Base-by-base conservation (phyloP, 2,329 filamentous ascomycete species). In the Sporothrix brunneoviolacea region DNA sequence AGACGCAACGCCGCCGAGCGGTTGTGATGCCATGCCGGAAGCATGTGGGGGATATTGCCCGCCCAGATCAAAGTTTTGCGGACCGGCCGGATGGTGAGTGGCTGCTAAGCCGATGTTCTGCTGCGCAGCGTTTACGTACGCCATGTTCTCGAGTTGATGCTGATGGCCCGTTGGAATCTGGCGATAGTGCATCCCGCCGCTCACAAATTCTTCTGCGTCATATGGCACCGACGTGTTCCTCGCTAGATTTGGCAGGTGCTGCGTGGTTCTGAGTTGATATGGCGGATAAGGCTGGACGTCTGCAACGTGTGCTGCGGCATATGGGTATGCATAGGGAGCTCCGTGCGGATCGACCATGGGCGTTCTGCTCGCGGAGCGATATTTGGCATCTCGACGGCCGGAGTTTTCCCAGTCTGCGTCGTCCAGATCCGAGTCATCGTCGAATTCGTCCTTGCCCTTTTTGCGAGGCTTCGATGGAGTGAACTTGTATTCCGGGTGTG, bases 401-500 rank as follows among this genome's bases (percentile, higher is more conserved):
- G 60, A 64, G 10, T 57, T 57, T 15, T 65, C 63, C 65, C 71
- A 73, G 38, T 74, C 68, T 42, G 67, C 71, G 44, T 54, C 54
- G 7, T 55, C 58, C 0, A 72, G 63, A 32, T 74, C 73, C 12
- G 70, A 73, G 5, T 68, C 64, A 27, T 69, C 71, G 13, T 65
- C 67, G 28, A 68, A 65, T 24, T 70, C 66, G 39, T 68, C 67
- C 4, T 61, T 60, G 4, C 51, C 58, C 41, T 58, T 67, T 56
- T 73, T 73, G 40, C 70, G 68, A 24, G 74, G 69, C 68, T 93
- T 95, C 60, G 84, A 84, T 2, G 91, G 91, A 2, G 87, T 86
- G 70, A 97, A 98, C 68, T 95, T 97, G 74, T 97, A 98, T 37
- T 82, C 81, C 0, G 93, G 93, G 59, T 95, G 89, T 3, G 91